Conservation (phyloP, 139 green algal genomes). For the Coccomyxa sp. region DNA sequence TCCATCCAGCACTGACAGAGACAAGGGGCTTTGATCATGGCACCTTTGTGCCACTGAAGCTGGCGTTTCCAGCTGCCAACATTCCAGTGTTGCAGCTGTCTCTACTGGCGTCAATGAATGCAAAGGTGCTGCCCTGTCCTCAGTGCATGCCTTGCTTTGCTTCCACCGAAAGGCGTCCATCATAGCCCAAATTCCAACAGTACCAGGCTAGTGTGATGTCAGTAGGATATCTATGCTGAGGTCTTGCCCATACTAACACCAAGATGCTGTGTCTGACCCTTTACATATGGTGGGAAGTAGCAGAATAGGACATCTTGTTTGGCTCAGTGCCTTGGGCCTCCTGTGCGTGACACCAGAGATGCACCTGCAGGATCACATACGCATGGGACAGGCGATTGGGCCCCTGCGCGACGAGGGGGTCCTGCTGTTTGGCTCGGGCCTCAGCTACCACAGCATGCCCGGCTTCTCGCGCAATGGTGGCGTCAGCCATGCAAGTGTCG, state of each 20-base stretch:
- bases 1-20: slow-evolving; percentile 34
- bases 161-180: no score
- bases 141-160: no score
- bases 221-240: no score
- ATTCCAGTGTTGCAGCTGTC: slow-evolving; percentile 67
- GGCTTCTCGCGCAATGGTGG: slow-evolving; percentile 3
- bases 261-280: no score
- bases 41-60: slow-evolving; percentile 69
- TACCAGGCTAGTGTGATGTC: no score
- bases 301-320: background rate
- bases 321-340: background rate
- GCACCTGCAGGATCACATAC: slow-evolving; percentile 37
- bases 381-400: slow-evolving; percentile 59
- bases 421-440: slow-evolving; percentile 58
- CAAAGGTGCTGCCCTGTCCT: no score
- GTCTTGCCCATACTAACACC: no score
- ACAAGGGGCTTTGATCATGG: slow-evolving; percentile 69
- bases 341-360: background rate
- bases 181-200: no score
- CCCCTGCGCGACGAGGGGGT: slow-evolving; percentile 71
- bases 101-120: slow-evolving; percentile 35
- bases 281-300: no score
- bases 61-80: slow-evolving; percentile 56
- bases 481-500: background rate
- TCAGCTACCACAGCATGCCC: slow-evolving; percentile 62